Conservation (phyloP, 2,329 filamentous ascomycete species). For the Xylaria sp. region DNA sequence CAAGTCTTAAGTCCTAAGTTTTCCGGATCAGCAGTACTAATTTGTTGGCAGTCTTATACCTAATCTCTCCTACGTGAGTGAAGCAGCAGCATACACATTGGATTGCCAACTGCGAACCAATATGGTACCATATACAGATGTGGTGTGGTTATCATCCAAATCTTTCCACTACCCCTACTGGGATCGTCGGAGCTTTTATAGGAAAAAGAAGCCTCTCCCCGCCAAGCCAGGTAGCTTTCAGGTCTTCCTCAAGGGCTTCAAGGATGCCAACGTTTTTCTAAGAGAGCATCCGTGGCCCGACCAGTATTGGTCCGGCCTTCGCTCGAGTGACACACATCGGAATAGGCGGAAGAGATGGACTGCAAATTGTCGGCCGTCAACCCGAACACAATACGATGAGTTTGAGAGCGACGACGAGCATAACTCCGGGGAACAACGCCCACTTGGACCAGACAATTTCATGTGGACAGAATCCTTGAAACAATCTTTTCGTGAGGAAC, state of each 20-base stretch:
- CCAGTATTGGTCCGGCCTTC: constrained; percentile 78
- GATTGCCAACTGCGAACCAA: constrained; percentile 90
- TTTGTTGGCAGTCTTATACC: constrained; percentile 76
- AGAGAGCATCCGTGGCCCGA: constrained; percentile 98
- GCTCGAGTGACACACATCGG: constrained; percentile 72
- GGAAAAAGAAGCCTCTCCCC: constrained; percentile 86
- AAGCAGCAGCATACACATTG: constrained; percentile 95
- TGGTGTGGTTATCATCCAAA: constrained; percentile 93
- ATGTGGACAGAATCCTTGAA: constrained; percentile 90
- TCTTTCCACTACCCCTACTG: constrained; percentile 99
- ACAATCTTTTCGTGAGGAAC: constrained; percentile 90
- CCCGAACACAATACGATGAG: constrained; percentile 51
- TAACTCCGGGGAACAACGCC: constrained; percentile 49
- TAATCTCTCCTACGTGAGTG: constrained; percentile 96
- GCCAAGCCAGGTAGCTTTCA: constrained; percentile 96
- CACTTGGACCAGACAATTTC: constrained; percentile 66
- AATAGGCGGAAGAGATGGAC: constrained; percentile 80
- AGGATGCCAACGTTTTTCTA: constrained; percentile 95
- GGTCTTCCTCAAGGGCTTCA: constrained; percentile 95
- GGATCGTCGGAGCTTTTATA: constrained; percentile 88
- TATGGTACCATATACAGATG: constrained; percentile 95
- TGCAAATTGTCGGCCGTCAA: constrained; percentile 78
- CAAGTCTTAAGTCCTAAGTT: neutral
- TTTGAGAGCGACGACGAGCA: constrained; percentile 64
- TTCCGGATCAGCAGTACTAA: constrained; percentile 13